Percentiles rank a stretch among this genome's conserved stretches.
Evolutionary conservation across 2,329 filamentous ascomycete genomes (phyloP).

Genomic region (Cercospora citrullina): DNA sequence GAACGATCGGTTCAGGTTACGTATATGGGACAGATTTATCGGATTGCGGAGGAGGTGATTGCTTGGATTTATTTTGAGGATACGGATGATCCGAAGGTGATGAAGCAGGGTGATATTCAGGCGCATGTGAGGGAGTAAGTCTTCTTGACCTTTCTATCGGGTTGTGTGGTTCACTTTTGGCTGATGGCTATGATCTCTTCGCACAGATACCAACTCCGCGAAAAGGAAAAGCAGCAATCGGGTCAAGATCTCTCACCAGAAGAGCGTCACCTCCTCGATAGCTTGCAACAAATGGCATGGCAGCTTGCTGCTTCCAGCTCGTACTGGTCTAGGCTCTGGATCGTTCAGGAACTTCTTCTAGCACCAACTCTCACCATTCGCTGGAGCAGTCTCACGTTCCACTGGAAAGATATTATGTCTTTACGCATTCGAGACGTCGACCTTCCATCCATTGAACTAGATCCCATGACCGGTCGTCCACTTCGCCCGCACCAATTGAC

Average conservation of each 20-base stretch:
- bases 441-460: not conserved
- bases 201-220: not conserved
- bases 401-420: not conserved
- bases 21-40: conserved; percentile 27
- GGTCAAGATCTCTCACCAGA: not conserved
- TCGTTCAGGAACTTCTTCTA: conserved; percentile 15
- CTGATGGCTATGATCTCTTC: not conserved
- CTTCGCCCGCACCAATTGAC: not conserved
- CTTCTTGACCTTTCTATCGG: not conserved
- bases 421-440: not conserved
- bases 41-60: conserved; percentile 12
- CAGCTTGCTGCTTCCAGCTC: conserved; percentile 8
- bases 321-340: conserved; percentile 14
- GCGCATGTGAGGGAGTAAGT: not conserved
- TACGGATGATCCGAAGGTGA: conserved; percentile 11
- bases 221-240: not conserved
- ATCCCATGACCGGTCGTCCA: not conserved
- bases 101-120: conserved; percentile 11
- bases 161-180: not conserved
- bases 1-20: conserved; percentile 24
- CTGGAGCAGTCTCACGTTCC: conserved; percentile 4
- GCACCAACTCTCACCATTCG: conserved; percentile 8
- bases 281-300: conserved; percentile 7
- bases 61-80: conserved; percentile 20
- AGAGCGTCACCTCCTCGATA: not conserved